Evolutionary conservation across 441 rosid genomes (phyloP).

Genomic region (Corymbia citriodora): DNA sequence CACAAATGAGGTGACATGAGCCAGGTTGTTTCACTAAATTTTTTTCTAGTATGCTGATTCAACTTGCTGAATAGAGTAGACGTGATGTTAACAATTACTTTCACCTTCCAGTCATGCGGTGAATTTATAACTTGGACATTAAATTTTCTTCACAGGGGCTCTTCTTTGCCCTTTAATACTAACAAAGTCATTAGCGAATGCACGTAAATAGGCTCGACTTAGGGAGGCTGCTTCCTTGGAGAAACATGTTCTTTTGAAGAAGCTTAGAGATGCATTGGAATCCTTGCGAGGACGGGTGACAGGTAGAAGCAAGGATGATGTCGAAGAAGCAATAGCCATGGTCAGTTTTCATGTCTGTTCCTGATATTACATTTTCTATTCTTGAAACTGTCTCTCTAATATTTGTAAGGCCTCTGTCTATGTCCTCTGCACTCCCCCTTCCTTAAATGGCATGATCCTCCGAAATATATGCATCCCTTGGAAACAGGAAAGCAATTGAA

Average conservation of each 20-base stretch:
- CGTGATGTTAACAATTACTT: background rate
- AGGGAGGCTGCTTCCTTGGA: constrained; percentile 92
- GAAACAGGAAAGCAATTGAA: background rate
- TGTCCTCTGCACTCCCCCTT: background rate
- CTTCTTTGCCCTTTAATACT: background rate
- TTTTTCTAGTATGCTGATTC: background rate
- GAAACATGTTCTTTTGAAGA: constrained; percentile 95
- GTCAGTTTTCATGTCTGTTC: constrained; percentile 14
- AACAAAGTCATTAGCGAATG: constrained; percentile 1
- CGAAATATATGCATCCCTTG: background rate
- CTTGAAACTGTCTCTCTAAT: background rate
- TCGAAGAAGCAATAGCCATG: constrained; percentile 88
- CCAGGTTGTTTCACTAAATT: background rate
- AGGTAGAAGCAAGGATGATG: constrained; percentile 93
- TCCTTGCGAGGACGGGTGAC: constrained; percentile 84
- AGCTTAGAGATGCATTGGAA: constrained; percentile 93
- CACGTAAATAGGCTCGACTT: constrained; percentile 58
- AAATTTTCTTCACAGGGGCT: background rate
- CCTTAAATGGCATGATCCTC: background rate
- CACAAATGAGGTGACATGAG: background rate
- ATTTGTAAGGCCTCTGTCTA: background rate
- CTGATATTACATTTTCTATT: background rate
- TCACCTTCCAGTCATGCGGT: background rate
- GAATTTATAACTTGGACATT: background rate
- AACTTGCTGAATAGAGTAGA: background rate